Base-by-base conservation (phyloP, 345 rosid species). In the Lepidium didymum region DNA sequence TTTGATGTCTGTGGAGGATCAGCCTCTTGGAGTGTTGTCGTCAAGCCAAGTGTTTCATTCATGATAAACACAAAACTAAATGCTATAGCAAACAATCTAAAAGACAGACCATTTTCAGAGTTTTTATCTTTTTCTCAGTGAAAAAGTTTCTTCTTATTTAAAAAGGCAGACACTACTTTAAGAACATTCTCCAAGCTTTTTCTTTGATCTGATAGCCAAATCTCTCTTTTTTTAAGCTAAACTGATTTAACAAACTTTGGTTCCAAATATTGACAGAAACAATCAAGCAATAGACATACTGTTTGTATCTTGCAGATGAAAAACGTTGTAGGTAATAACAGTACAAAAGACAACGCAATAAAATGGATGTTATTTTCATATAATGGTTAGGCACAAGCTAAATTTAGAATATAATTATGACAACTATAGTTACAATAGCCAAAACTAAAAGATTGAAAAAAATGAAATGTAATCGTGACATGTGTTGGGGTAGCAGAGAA, bases 241-340 rank as follows among this genome's bases (percentile, higher is more conserved):
- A 52, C 27, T 42, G 27, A 41, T 70, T 70, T 25, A 51, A 62
- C 38, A 21, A 60, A 42, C 7, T 29, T 19, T 40, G 61, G 60
- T 34, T 59, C 60, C 15, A 53, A 34, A 62, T 52, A 55, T 10
- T 62, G 44, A n/a, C 59, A 37, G 31, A 38, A 29, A 49, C 6
- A 49, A 42, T 67, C 25, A 60, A 41, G 35, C 60, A 58, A 50
- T 50, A 50, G 36, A 60, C 52, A 61, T 62, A 62, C 63, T 62
- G 14, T 43, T 44, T 43, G 75, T 43, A 43, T 42, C 56, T 14
- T 70, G 25, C 56, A 61, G 49, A 23, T 53, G 54, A 62, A 43
- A 62, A 53, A 60, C 45, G 54, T 42, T 35, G 40, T 11, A 44
- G 19, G 56, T 35, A 62, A 7, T 34, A 52, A 52, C 16, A 42